Evolutionary conservation across 2,329 filamentous ascomycete species (phyloP).

Genomic region (Hypoxylon sp.): DNA sequence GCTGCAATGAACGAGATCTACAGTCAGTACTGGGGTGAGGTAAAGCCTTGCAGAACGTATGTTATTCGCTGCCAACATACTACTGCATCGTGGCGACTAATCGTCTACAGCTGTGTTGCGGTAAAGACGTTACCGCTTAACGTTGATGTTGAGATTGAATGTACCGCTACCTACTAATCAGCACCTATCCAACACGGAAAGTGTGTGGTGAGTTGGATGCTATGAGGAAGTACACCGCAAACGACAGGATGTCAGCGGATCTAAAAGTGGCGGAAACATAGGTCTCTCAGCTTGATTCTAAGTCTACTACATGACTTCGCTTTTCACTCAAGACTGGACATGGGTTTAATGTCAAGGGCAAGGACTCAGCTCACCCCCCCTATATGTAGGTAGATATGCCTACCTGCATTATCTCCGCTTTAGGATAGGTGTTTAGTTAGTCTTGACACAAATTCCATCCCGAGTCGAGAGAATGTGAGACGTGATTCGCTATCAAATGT

Average conservation of each 20-base stretch:
- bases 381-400: no score
- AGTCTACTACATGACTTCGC: conserved; percentile 1
- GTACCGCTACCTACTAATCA: conserved; percentile 48
- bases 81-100: conserved; percentile 8
- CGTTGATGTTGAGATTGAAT: conserved; percentile 49
- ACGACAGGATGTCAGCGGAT: not conserved
- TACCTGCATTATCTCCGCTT: not conserved
- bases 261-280: not conserved
- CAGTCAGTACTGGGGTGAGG: conserved; percentile 75
- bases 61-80: conserved; percentile 28
- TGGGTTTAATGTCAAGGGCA: not conserved
- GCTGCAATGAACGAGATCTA: conserved; percentile 82
- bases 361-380: not conserved
- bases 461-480: not conserved
- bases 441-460: not conserved
- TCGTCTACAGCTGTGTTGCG: conserved; percentile 41
- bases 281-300: conserved; percentile 1
- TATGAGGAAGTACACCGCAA: not conserved
- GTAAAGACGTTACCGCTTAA: conserved; percentile 48
- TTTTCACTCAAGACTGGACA: not conserved
- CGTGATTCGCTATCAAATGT: no score
- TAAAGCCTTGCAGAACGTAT: conserved; percentile 63
- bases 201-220: not conserved
- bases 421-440: not conserved
- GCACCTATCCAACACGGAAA: not conserved